phyloP scores from a whole-genome alignment of 2,329 filamentous ascomycete genomes.

The Macrophomina tecta region DNA sequence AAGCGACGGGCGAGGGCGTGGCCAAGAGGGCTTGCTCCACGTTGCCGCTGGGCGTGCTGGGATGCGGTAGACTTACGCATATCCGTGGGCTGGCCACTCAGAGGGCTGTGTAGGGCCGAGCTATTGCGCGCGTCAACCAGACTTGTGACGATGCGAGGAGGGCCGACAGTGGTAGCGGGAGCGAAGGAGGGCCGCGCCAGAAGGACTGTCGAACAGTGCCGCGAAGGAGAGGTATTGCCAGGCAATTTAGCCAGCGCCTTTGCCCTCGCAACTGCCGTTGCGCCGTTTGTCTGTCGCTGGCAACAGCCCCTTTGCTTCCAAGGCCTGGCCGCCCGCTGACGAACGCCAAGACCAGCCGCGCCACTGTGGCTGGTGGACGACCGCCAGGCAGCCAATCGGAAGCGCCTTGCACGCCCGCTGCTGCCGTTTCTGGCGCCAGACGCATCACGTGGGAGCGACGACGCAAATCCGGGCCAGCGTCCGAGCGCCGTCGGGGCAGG shows the following conservation, averaged over 20 bases:
- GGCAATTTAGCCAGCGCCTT: neutral
- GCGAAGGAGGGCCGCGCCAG: neutral
- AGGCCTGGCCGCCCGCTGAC: neutral
- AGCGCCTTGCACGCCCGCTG: neutral
- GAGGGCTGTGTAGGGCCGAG: conserved; percentile 12
- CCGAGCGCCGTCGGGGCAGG: neutral
- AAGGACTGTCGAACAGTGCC: neutral
- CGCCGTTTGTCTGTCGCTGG: conserved; percentile 14
- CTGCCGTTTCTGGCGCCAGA: too few relatives aligned
- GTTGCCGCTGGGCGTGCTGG: conserved; percentile 18
- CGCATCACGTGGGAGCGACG: neutral
- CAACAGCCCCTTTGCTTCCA: conserved; percentile 10
- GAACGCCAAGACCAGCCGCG: conserved; percentile 2
- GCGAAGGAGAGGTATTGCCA: neutral
- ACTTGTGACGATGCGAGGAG: neutral
- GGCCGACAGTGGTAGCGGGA: neutral
- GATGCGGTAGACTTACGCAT: conserved; percentile 24
- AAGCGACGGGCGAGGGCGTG: conserved; percentile 10
- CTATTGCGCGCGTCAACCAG: conserved; percentile 17
- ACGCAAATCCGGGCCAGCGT: neutral
- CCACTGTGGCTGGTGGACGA: conserved; percentile 2
- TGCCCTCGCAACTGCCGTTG: neutral
- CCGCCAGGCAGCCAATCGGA: neutral
- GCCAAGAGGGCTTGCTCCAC: conserved; percentile 27
- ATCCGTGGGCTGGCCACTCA: conserved; percentile 23